A percentile compares a stretch with the other conserved stretches of the same genome.
These are phyloP conservation scores for Trichosporon asahii DNA, from an alignment of 1,284 basidiomycete genomes.

Conservation along the genomic window DNA sequence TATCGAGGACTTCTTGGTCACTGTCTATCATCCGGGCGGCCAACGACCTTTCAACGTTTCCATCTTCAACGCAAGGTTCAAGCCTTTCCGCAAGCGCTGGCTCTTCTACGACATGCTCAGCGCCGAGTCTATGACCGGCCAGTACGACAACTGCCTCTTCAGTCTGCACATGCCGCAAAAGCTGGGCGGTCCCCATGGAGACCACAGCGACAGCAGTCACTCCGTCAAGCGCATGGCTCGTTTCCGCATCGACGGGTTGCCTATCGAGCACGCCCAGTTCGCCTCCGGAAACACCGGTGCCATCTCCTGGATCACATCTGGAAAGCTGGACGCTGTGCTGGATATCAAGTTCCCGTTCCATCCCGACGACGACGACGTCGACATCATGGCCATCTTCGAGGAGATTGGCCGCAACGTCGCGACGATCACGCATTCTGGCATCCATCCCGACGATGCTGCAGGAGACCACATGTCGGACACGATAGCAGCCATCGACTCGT, in stretches of 20 bases:
- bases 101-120: conserved; percentile 87
- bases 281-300: conserved; percentile 75
- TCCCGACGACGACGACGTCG: conserved; percentile 63
- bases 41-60: conserved; percentile 94
- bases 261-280: conserved; percentile 91
- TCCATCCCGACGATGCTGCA: conserved; percentile 36
- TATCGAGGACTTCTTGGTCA: conserved; percentile 89
- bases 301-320: conserved; percentile 93
- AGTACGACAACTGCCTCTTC: conserved; percentile 96
- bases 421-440: conserved; percentile 49
- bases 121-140: conserved; percentile 92
- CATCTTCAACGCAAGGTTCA: conserved; percentile 90
- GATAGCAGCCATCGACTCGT: conserved; percentile 53
- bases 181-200: conserved; percentile 62
- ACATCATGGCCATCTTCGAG: conserved; percentile 82
- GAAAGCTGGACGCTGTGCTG: conserved; percentile 92
- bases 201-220: conserved; percentile 67
- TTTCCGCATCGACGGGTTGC: conserved; percentile 93
- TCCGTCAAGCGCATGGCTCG: conserved; percentile 87
- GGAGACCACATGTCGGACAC: conserved; percentile 53
- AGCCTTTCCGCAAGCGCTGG: conserved; percentile 86
- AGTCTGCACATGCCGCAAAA: conserved; percentile 96
- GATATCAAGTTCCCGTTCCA: conserved; percentile 96
- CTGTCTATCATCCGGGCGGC: conserved; percentile 86
- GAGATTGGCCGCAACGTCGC: conserved; percentile 84